Evolutionary conservation across 2,329 filamentous ascomycete species (phyloP).

Genomic region (Furcasterigmium furcatum): DNA sequence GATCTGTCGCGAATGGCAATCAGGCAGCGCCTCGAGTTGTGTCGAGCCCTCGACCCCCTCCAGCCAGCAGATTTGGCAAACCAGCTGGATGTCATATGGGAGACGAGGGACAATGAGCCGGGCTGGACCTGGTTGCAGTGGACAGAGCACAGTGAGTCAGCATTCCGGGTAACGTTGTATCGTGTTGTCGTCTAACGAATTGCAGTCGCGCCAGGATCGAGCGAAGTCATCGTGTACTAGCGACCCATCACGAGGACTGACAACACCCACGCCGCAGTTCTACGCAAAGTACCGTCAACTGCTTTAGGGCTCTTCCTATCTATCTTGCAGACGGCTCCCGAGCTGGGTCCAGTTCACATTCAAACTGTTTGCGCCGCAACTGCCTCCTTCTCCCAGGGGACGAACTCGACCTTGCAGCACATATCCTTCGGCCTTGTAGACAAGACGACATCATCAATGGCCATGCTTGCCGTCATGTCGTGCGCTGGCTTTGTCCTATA

Average conservation of each 20-base stretch:
- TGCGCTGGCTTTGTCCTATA: not conserved
- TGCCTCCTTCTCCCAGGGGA: not conserved
- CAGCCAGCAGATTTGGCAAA: not conserved
- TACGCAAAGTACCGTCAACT: too few relatives aligned
- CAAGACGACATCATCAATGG: not conserved
- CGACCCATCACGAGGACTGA: too few relatives aligned
- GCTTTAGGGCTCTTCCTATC: too few relatives aligned
- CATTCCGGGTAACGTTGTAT: too few relatives aligned
- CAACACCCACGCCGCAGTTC: too few relatives aligned
- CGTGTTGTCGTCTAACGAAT: too few relatives aligned
- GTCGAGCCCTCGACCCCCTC: not conserved
- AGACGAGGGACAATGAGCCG: not conserved
- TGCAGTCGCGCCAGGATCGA: too few relatives aligned
- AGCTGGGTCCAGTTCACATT: too few relatives aligned
- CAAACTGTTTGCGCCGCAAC: not conserved
- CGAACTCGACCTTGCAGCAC: not conserved
- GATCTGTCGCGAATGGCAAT: not conserved
- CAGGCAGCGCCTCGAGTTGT: not conserved
- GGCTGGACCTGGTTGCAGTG: not conserved
- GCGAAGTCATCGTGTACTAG: too few relatives aligned
- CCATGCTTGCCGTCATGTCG: conserved; percentile 1
- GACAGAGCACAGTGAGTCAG: too few relatives aligned
- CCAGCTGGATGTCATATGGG: not conserved
- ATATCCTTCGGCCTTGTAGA: not conserved
- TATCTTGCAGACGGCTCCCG: too few relatives aligned